Conservation (phyloP, 768 basidiomycete species). For the Brasilioporus rufonigricans region DNA sequence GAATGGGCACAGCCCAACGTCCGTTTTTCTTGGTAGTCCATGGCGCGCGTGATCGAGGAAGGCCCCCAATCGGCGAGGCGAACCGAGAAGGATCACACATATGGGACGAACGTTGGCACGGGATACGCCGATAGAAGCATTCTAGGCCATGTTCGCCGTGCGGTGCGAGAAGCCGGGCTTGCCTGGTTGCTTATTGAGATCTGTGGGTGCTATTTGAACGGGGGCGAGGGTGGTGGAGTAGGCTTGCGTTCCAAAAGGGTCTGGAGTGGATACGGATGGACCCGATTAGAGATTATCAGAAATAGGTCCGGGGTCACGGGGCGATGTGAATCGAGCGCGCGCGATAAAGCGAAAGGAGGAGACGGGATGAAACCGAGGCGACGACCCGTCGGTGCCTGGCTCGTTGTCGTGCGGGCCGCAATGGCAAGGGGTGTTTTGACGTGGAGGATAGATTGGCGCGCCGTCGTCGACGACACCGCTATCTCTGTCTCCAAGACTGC, state of each 20-base stretch:
- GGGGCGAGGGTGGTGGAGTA: background rate
- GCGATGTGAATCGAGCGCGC: too few relatives aligned
- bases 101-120: background rate
- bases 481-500: background rate
- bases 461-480: background rate
- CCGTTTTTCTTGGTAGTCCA: background rate
- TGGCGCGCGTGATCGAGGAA: background rate
- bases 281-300: background rate
- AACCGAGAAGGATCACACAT: background rate
- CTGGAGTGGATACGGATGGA: background rate
- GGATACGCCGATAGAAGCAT: conserved; percentile 10
- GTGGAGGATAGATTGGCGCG: background rate
- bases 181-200: background rate
- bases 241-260: background rate
- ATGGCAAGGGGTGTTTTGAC: background rate
- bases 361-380: too few relatives aligned
- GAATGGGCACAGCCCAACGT: background rate
- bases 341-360: too few relatives aligned
- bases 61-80: background rate
- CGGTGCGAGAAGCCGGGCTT: background rate
- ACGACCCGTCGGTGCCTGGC: too few relatives aligned
- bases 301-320: background rate
- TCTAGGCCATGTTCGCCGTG: background rate
- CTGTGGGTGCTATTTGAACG: background rate
- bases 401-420: too few relatives aligned